Evolutionary conservation across 2,329 filamentous ascomycete species (phyloP), one percentile per base, ranked within the genome.

Genomic region (Pseudocercospora fuligena): DNA sequence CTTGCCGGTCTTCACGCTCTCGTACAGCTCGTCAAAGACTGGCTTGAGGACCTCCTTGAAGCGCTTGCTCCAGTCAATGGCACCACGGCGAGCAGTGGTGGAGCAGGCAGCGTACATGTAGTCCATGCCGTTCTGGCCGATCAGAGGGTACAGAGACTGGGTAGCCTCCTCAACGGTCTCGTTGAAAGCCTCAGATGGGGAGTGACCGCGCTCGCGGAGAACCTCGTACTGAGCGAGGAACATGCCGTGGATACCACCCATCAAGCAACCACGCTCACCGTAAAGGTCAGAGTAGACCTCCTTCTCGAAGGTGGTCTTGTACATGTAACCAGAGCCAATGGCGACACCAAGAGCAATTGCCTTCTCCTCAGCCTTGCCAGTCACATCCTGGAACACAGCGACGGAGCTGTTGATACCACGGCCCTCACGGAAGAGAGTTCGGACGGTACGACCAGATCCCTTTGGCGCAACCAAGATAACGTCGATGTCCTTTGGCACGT

Each of bases 31-130:
- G 86, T 97, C 94, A 89, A 99, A 99, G 80, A 99, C 91, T 78
- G 95, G 95, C 91, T 98, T 98, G 80, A 99, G 89, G 80, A 92
- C 93, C 75, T 94, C 92, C 92, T 97, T 97, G 93, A 99, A 99
- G 81, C 88, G 88, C 82, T 90, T 90, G 81, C 91, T 94, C 95
- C 95, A 99, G 89, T 99, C 95, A 81, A 99, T 97, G 84, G 95
- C 95, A 84, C 95, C 95, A 80, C 95, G 94, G 80, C 95, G 93
- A 79, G 95, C 95, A 66, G 95, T 99, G 80, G 95, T 99, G 72
- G 94, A 98, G 92, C 95, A 99, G 75, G 95, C 95, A 82, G 94
- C 94, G 87, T 96, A 99, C 95, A 99, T 99, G 93, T 96, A 99
- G 88, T 99, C 95, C 95, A 99, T 98, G 80, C 95, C 95, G 85